A percentile compares a stretch with the other conserved stretches of the same genome.
These are phyloP conservation scores for Cercospora brassicicola DNA, from an alignment of 2,329 filamentous ascomycete genomes.

Conservation along the genomic window DNA sequence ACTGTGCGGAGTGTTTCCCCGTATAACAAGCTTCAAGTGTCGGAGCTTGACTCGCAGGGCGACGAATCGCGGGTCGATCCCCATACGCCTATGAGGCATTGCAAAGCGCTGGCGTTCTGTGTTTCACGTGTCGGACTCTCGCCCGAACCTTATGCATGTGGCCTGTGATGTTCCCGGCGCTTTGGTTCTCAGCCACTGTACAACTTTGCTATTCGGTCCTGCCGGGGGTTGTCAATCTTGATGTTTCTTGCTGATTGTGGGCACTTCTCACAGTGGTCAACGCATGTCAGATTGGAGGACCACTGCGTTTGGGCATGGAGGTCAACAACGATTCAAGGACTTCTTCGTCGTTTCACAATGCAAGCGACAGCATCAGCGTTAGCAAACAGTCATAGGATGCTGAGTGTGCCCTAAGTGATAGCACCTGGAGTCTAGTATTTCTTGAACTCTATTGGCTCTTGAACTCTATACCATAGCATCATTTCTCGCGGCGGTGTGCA, in stretches of 20 bases:
- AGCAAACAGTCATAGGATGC: background rate
- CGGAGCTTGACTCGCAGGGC: background rate
- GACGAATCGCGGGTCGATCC: background rate
- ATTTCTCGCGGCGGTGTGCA: background rate
- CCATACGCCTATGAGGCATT: background rate
- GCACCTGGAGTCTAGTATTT: background rate
- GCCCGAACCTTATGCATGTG: background rate
- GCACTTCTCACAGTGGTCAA: background rate
- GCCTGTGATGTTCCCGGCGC: background rate
- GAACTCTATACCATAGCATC: background rate
- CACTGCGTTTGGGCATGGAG: background rate
- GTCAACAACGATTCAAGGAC: background rate
- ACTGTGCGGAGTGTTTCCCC: background rate
- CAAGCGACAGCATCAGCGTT: background rate
- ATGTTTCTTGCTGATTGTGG: too few relatives aligned
- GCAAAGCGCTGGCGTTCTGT: background rate
- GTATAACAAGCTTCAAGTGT: background rate
- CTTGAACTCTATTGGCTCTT: background rate
- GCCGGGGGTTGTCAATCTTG: background rate
- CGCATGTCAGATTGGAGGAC: background rate
- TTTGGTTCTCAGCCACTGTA: background rate
- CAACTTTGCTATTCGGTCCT: background rate
- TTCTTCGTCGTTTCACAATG: background rate
- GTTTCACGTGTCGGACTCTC: background rate
- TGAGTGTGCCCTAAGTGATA: background rate